These are phyloP conservation scores for Pouteria glomerata DNA, from an alignment of 148 eudicot genomes.

Conservation along the genomic window DNA sequence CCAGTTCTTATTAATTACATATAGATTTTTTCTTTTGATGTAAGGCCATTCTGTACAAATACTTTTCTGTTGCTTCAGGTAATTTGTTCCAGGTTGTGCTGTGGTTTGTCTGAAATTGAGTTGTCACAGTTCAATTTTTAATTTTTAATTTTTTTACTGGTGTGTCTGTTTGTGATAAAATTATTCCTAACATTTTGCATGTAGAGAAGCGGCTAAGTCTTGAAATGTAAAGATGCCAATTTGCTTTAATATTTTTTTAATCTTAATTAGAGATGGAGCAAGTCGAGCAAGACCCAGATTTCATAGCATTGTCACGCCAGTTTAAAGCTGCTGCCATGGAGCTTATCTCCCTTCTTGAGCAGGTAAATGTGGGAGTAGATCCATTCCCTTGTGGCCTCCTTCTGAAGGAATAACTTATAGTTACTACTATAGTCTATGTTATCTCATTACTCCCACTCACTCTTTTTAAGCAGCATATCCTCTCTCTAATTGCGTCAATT, in stretches of 20 bases:
- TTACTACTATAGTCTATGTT: not conserved
- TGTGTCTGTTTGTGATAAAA: not conserved
- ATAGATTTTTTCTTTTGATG: not conserved
- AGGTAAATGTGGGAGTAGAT: conserved; percentile 42
- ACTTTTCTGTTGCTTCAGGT: too few relatives aligned
- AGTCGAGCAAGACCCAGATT: conserved; percentile 94
- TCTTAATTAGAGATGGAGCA: conserved; percentile 78
- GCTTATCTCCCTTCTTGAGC: conserved; percentile 93
- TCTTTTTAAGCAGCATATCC: too few relatives aligned
- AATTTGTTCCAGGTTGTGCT: not conserved
- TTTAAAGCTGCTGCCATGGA: conserved; percentile 95
- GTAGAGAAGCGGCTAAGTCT: conserved; percentile 14
- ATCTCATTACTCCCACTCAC: too few relatives aligned
- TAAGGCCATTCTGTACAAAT: not conserved
- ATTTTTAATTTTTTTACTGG: not conserved
- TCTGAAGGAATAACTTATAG: not conserved
- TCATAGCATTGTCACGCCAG: conserved; percentile 84
- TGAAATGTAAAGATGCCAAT: conserved; percentile 19
- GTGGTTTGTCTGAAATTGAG: not conserved
- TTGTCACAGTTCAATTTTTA: not conserved
- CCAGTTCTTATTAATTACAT: too few relatives aligned
- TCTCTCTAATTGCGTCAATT: too few relatives aligned
- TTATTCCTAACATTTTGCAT: conserved; percentile 5
- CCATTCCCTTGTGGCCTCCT: too few relatives aligned
- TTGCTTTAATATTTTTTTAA: conserved; percentile 19